Percentiles rank a stretch among this genome's conserved stretches.
These are phyloP conservation scores for Leishmania aethiopica DNA, from an alignment of 208 protist genomes.

Conservation along the genomic window DNA sequence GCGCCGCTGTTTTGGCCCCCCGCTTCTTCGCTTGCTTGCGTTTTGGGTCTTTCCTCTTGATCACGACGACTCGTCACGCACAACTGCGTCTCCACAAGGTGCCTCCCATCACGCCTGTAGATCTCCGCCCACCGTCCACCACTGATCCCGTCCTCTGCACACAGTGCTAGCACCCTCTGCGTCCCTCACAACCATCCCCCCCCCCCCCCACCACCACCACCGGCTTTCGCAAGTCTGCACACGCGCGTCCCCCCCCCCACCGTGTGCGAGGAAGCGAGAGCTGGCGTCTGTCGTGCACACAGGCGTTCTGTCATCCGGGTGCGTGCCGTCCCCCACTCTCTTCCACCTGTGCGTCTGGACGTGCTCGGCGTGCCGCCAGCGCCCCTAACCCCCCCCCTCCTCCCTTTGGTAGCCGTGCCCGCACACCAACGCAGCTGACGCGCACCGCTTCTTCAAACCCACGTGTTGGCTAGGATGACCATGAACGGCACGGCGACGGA, in stretches of 20 bases:
- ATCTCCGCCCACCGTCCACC: not conserved
- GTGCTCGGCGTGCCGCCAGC: not conserved
- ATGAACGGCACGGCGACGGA: slow-evolving; percentile 4
- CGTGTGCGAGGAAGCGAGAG: not conserved
- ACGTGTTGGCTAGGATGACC: not conserved
- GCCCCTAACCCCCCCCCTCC: not conserved
- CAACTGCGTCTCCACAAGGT: not conserved
- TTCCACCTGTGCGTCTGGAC: not conserved
- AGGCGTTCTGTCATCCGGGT: not conserved
- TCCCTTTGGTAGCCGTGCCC: not conserved
- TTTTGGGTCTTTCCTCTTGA: not conserved
- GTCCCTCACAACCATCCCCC: not conserved
- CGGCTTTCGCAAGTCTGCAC: not conserved
- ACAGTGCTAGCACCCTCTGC: not conserved
- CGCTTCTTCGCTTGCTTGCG: not conserved
- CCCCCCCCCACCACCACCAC: too few relatives aligned
- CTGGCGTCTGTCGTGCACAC: not conserved
- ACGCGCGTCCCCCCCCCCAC: not conserved
- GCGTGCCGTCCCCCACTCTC: not conserved
- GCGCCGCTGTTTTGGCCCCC: not conserved
- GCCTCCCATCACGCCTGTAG: not conserved
- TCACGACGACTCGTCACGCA: not conserved
- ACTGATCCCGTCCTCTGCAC: not conserved
- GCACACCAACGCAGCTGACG: not conserved
- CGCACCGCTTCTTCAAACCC: not conserved